A percentile compares a stretch with the other conserved stretches of the same genome.
Evolutionary conservation across 2,329 filamentous ascomycete species (phyloP).

Genomic region (Botrytis byssoidea): DNA sequence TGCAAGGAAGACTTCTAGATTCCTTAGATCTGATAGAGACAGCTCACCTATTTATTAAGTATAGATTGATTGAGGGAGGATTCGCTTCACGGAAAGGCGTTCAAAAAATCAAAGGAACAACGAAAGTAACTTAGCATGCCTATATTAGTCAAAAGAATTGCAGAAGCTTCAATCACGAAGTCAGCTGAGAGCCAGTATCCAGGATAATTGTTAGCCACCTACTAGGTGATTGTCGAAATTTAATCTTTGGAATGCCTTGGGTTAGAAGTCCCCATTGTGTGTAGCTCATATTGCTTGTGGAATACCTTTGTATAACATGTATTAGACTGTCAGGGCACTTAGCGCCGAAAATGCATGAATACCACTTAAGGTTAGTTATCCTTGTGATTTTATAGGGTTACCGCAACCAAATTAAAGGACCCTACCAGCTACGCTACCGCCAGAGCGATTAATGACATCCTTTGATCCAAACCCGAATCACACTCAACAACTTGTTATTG

Average conservation of each 20-base stretch:
- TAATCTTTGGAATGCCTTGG: not conserved
- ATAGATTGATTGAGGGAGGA: no score
- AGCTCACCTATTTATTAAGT: not conserved
- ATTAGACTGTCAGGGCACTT: not conserved
- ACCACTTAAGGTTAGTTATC: not conserved
- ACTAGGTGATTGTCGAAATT: not conserved
- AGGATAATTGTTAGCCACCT: not conserved
- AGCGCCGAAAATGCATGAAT: not conserved
- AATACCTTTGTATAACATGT: not conserved
- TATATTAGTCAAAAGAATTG: not conserved
- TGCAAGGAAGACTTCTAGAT: not conserved
- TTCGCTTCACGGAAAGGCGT: not conserved
- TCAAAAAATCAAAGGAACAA: not conserved
- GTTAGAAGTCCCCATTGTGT: not conserved
- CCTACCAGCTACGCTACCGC: not conserved
- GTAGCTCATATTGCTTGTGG: not conserved
- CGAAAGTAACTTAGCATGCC: not conserved
- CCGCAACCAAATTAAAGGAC: not conserved
- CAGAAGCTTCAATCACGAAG: not conserved
- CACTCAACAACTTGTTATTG: not conserved
- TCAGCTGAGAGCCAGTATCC: not conserved
- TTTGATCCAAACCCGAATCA: not conserved
- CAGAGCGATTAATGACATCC: slow-evolving; percentile 2
- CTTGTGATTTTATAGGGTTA: slow-evolving; percentile 7
- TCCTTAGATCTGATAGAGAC: not conserved